Evolutionary conservation across 2,329 filamentous ascomycete species (phyloP), one percentile per base, ranked within the genome.

Genomic region (Tolypocladium sp.): DNA sequence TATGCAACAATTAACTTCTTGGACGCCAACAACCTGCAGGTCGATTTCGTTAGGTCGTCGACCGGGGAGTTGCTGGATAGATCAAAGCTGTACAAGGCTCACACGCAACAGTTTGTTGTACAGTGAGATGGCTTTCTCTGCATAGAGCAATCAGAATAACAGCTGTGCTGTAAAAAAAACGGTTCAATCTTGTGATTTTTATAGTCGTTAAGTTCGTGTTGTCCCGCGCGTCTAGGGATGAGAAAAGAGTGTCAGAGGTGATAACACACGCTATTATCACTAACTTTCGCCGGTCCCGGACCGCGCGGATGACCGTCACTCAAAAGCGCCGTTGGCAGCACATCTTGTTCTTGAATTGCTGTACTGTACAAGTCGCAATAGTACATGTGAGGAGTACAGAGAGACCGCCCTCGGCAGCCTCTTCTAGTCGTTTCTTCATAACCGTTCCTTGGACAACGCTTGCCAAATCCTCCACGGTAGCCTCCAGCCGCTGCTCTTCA

Each of bases 381-480:
- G 40, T 46, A 44, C 55, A 56, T 35, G 40, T 44, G 17, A 54
- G 9, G 27, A 35, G 49, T n/a, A 33, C 46, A 52, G 3, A 51
- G 49, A 6, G 20, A 8, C 2, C 41, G 25, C 42, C 17, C 41
- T 17, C 25, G 33, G n/a, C 33, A 12, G 41, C 25, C 41, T 33
- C 37, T 27, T 17, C 33, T 25, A 35, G 17, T 25, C 42, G 44
- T 35, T 64, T 61, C 57, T 63, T 68, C 65, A 84, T 65, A 85
- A 73, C 62, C 74, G 72, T 53, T 79, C 71, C 33, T 76, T 78
- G n/a, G 75, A 80, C 13, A 79, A 65, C 3, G 82, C 76, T 58
- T 78, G 76, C 80, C 82, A 85, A 22, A 86, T 72, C 62, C 83
- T 89, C 86, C 90, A 96, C 0, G 94, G 92, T 62, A 97, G 73